A percentile compares a stretch with the other conserved stretches of the same genome.
Conservation (phyloP, 108 stramenopile genomes). For the Poteriospumella lacustris region DNA sequence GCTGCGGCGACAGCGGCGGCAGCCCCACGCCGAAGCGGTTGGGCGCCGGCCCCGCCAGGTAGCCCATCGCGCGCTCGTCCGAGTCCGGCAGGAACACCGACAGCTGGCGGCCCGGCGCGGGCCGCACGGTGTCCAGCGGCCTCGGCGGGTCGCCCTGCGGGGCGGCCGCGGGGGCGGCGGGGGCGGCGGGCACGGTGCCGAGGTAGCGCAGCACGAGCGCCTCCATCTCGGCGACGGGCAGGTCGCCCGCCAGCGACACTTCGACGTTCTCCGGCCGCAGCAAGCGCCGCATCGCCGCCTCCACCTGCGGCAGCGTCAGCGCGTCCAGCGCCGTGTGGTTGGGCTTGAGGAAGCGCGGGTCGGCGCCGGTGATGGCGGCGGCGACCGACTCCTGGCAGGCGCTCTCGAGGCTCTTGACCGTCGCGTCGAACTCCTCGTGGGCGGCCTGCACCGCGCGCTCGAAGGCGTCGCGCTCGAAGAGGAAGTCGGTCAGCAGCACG, state of each 20-base stretch:
- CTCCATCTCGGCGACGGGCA: constrained; percentile 77
- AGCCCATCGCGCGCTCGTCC: constrained; percentile 88
- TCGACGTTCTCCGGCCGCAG: constrained; percentile 75
- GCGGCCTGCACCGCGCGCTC: constrained; percentile 82
- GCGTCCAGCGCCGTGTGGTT: constrained; percentile 72
- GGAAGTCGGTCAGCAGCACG: constrained; percentile 77
- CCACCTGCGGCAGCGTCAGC: constrained; percentile 74
- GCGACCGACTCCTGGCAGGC: constrained; percentile 38
- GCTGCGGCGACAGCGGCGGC: constrained; percentile 47
- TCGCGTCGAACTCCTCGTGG: constrained; percentile 51
- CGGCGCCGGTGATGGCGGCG: constrained; percentile 35
- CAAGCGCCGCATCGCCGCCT: constrained; percentile 80
- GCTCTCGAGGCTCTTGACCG: constrained; percentile 42
- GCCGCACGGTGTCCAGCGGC: constrained; percentile 82
- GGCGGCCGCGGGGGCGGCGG: background rate
- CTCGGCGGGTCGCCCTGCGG: constrained; percentile 67
- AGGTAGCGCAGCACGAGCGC: constrained; percentile 82
- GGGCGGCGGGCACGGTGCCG: constrained; percentile 72
- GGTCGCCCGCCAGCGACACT: constrained; percentile 89
- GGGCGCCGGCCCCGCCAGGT: constrained; percentile 84
- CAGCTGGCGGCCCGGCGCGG: constrained; percentile 72
- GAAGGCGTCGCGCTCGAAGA: constrained; percentile 91
- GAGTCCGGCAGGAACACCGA: constrained; percentile 85
- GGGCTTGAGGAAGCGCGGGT: constrained; percentile 67
- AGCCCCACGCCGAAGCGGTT: constrained; percentile 82